Conservation (phyloP, 345 rosid species). For the Lumnitzera littorea region DNA sequence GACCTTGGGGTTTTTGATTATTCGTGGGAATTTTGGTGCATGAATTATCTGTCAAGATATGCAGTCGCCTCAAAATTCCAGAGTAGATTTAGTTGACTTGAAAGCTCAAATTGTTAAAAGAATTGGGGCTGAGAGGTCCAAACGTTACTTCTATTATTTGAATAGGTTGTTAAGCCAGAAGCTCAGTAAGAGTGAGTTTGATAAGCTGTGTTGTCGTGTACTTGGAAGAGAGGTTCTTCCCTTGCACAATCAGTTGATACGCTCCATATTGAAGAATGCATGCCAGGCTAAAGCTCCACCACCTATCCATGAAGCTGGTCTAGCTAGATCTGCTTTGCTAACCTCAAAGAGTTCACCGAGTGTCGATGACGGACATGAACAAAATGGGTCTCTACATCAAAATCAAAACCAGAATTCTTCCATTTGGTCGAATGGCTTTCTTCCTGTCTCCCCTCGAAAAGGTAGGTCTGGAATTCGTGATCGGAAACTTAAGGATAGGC, state of each 20-base stretch:
- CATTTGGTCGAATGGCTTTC: slow-evolving; percentile 75
- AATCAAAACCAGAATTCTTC: slow-evolving; percentile 51
- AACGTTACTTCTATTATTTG: slow-evolving; percentile 67
- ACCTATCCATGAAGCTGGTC: slow-evolving; percentile 38
- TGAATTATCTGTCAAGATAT: slow-evolving; percentile 48
- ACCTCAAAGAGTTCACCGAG: slow-evolving; percentile 27
- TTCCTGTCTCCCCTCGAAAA: slow-evolving; percentile 59
- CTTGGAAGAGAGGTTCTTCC: slow-evolving; percentile 90
- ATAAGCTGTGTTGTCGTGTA: slow-evolving; percentile 59
- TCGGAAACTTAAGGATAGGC: slow-evolving; percentile 63
- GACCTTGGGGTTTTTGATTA: slow-evolving; percentile 13
- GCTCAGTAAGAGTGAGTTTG: slow-evolving; percentile 78
- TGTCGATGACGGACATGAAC: slow-evolving; percentile 55
- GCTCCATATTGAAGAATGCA: slow-evolving; percentile 74
- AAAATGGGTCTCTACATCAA: slow-evolving; percentile 34
- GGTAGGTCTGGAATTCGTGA: slow-evolving; percentile 59
- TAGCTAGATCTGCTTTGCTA: slow-evolving; percentile 39
- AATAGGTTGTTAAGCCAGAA: slow-evolving; percentile 78
- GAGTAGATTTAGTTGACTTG: slow-evolving; percentile 78
- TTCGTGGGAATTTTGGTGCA: slow-evolving; percentile 26
- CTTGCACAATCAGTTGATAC: slow-evolving; percentile 80
- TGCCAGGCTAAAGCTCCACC: slow-evolving; percentile 66
- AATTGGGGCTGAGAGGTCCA: slow-evolving; percentile 80
- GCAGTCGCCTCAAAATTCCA: slow-evolving; percentile 73
- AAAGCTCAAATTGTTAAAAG: slow-evolving; percentile 70